These are phyloP conservation scores for Suillus plorans DNA, from an alignment of 768 basidiomycete genomes.

Conservation along the genomic window DNA sequence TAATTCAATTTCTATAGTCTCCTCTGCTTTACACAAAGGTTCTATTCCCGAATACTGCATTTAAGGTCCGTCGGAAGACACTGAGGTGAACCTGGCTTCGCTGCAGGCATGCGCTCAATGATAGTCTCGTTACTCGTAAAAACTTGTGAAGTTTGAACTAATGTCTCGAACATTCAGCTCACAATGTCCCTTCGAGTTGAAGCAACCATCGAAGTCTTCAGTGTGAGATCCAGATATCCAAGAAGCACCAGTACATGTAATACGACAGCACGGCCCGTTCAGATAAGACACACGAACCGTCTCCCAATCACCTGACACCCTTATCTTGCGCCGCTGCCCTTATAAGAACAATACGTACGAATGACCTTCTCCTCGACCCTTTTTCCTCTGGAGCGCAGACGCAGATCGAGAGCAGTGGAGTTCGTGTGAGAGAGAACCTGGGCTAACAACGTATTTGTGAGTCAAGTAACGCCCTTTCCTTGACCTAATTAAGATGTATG, in stretches of 20 bases:
- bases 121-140: background rate
- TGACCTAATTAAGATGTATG: background rate
- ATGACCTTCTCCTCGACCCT: background rate
- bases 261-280: no score
- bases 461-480: background rate
- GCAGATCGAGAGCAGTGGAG: slow-evolving; percentile 1
- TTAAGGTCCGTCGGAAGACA: background rate
- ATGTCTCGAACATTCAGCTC: background rate
- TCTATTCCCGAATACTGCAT: background rate
- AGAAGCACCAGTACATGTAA: background rate
- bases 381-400: background rate
- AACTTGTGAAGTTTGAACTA: background rate
- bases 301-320: background rate
- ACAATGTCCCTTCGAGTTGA: no score
- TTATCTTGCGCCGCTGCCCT: background rate
- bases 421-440: background rate
- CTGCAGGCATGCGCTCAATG: background rate
- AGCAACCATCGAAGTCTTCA: background rate
- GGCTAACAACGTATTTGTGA: background rate
- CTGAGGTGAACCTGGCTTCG: background rate
- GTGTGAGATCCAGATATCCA: background rate
- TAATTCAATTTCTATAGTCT: background rate
- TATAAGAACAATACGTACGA: slow-evolving; percentile 1
- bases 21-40: background rate
- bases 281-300: background rate